Percentiles rank a stretch among this genome's conserved stretches.
phyloP scores from a whole-genome alignment of 169 alveolate genomes.

The Eimeria mitis region DNA sequence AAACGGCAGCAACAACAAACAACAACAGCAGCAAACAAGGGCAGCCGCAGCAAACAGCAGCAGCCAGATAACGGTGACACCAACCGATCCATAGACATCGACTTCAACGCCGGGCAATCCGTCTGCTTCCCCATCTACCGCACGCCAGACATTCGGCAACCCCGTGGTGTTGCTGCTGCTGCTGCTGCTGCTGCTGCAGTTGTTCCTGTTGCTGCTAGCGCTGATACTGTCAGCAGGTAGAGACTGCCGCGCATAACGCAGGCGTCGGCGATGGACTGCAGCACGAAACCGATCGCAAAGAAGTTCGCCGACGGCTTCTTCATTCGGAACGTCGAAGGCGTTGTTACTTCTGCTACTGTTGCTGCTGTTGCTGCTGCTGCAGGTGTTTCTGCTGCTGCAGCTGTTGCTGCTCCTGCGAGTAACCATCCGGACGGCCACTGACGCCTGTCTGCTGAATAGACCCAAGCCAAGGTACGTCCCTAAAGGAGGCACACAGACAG shows the following conservation, averaged over 20 bases:
- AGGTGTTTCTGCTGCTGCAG: slow-evolving; percentile 19
- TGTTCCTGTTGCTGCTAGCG: neutral
- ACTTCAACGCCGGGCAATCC: slow-evolving; percentile 80
- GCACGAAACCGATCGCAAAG: neutral
- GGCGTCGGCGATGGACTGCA: neutral
- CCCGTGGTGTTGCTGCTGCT: neutral
- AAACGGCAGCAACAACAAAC: neutral
- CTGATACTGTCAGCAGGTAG: neutral
- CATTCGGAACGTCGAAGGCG: neutral
- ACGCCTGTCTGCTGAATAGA: slow-evolving; percentile 46
- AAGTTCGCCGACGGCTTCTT: neutral
- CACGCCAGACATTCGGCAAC: slow-evolving; percentile 33
- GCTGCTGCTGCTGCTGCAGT: neutral
- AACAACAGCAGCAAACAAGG: neutral
- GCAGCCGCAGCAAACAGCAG: neutral
- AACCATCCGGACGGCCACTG: slow-evolving; percentile 62
- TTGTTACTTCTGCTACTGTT: neutral
- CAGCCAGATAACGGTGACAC: neutral
- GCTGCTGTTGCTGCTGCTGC: neutral
- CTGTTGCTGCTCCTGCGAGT: slow-evolving; percentile 25
- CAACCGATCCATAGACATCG: slow-evolving; percentile 60
- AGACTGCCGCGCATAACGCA: neutral
- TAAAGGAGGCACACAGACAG: neutral
- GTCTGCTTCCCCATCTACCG: slow-evolving; percentile 76
- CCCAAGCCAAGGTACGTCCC: slow-evolving; percentile 35